Evolutionary conservation across 202 grass and related monocot genomes (phyloP).

Genomic region (Elaeis oleifera): DNA sequence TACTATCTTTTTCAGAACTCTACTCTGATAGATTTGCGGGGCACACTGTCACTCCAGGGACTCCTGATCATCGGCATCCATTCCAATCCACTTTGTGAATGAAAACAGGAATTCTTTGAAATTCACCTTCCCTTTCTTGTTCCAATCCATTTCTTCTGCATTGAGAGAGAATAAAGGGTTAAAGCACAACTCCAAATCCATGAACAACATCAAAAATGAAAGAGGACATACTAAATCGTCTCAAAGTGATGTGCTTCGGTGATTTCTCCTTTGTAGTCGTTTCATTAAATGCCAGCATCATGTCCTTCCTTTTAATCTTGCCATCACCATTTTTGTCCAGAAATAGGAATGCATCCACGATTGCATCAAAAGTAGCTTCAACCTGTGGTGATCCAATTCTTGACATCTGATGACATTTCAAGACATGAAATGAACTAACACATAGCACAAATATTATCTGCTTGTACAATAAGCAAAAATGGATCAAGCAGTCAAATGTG

Average conservation of each 20-base stretch:
- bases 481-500: not conserved
- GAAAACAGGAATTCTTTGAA: constrained; percentile 69
- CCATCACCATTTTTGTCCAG: constrained; percentile 59
- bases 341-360: constrained; percentile 61
- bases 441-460: not conserved
- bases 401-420: constrained; percentile 26
- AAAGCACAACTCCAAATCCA: not conserved
- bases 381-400: constrained; percentile 40
- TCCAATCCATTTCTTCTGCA: constrained; percentile 75
- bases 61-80: constrained; percentile 38
- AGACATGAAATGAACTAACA: not conserved
- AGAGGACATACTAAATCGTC: constrained; percentile 46
- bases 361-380: constrained; percentile 48
- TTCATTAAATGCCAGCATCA: constrained; percentile 54
- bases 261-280: constrained; percentile 45
- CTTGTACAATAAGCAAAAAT: not conserved
- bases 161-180: not conserved
- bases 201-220: not conserved
- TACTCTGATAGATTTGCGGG: no score
- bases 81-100: constrained; percentile 54
- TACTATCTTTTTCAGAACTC: no score
- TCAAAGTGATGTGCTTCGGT: constrained; percentile 30
- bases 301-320: constrained; percentile 41
- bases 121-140: constrained; percentile 58
- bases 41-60: no score